phyloP scores from a whole-genome alignment of 148 eudicot species.

The Nyssa sinensis region DNA sequence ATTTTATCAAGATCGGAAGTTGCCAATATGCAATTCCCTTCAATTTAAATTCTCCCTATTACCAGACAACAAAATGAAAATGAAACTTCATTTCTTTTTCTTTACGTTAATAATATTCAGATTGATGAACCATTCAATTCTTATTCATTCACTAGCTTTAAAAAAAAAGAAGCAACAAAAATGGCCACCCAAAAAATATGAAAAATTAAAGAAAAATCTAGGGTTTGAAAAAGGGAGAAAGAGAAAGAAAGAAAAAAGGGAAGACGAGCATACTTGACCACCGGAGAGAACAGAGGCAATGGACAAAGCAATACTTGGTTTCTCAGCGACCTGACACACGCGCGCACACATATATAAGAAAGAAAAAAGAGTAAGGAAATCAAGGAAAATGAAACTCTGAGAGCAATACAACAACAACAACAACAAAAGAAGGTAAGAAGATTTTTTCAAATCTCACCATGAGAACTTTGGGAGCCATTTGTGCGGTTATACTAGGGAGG shows the following conservation, averaged over 20 bases:
- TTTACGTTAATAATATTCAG: not conserved
- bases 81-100: too few species aligned
- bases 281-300: constrained; percentile 77
- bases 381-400: not conserved
- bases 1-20: too few species aligned
- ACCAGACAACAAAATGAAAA: not conserved
- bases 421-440: not conserved
- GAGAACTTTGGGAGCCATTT: constrained; percentile 75
- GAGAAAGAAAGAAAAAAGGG: not conserved
- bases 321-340: constrained; percentile 75
- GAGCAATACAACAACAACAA: not conserved
- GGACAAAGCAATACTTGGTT: constrained; percentile 86
- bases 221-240: not conserved
- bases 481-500: not conserved
- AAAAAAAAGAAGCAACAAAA: constrained; percentile 5
- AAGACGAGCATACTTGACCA: constrained; percentile 48
- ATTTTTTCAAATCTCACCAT: constrained; percentile 39
- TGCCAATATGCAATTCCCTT: too few species aligned
- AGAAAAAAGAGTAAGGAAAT: not conserved
- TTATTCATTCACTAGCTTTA: not conserved
- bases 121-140: not conserved
- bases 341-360: not conserved
- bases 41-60: too few species aligned
- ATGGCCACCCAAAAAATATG: not conserved
- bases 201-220: not conserved